Evolutionary conservation across 2,329 filamentous ascomycete species (phyloP).

Genomic region (Colletotrichum higginsianum): DNA sequence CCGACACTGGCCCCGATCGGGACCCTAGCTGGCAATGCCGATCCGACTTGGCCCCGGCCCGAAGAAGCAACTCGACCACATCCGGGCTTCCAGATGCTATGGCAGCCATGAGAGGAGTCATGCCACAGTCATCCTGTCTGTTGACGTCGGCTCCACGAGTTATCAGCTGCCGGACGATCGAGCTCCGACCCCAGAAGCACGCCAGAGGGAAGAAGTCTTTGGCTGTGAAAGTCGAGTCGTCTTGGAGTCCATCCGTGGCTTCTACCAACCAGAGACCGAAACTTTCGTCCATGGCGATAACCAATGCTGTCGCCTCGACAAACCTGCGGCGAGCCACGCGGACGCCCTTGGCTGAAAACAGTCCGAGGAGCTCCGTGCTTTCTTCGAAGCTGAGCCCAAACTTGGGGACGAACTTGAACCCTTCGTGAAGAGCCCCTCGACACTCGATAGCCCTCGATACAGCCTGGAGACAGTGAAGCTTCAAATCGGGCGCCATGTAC

Average conservation of each 20-base stretch:
- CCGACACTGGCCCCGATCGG: neutral
- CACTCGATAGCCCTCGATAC: neutral
- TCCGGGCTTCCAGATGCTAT: neutral
- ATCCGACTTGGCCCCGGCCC: neutral
- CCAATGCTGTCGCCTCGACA: neutral
- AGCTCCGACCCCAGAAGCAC: constrained; percentile 18
- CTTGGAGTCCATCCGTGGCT: neutral
- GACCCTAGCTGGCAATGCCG: neutral
- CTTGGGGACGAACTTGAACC: neutral
- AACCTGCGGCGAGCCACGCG: neutral
- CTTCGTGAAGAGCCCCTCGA: neutral
- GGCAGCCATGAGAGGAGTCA: neutral
- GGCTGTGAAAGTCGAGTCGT: neutral
- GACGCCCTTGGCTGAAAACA: neutral
- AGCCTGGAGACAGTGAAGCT: neutral
- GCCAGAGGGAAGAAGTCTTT: neutral
- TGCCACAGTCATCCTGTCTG: neutral
- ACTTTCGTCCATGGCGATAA: constrained; percentile 23
- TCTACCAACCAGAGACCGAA: neutral
- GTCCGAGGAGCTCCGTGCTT: neutral
- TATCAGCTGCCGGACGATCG: neutral
- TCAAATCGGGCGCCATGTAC: neutral
- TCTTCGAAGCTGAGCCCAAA: neutral
- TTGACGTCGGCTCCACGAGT: neutral
- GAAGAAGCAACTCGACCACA: neutral